phyloP scores from a whole-genome alignment of 2,329 filamentous ascomycete species.

The Xylariaceae sp. region DNA sequence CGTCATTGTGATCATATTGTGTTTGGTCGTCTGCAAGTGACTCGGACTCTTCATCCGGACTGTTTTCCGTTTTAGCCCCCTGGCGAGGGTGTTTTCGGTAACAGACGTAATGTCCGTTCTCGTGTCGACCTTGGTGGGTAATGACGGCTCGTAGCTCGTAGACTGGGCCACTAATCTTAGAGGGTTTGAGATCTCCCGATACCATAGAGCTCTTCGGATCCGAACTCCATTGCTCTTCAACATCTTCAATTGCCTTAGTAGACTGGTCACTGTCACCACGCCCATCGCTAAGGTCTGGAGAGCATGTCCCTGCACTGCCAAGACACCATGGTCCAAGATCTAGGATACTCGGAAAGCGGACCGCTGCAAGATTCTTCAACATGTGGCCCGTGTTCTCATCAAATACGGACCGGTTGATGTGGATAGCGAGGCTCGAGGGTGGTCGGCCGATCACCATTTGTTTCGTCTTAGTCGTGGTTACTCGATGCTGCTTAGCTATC shows the following conservation, averaged over 20 bases:
- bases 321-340: conserved; percentile 88
- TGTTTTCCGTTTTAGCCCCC: conserved; percentile 15
- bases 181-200: conserved; percentile 57
- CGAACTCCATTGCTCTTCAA: conserved; percentile 72
- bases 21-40: conserved; percentile 24
- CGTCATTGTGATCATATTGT: conserved; percentile 22
- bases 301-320: conserved; percentile 57
- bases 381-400: conserved; percentile 81
- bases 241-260: conserved; percentile 35
- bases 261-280: conserved; percentile 27
- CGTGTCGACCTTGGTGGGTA: conserved; percentile 88
- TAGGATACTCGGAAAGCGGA: conserved; percentile 76
- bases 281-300: too few species aligned
- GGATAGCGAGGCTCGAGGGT: conserved; percentile 80
- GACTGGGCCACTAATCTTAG: conserved; percentile 61
- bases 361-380: conserved; percentile 82
- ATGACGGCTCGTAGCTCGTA: conserved; percentile 86
- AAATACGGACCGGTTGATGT: conserved; percentile 92
- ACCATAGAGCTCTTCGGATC: conserved; percentile 78
- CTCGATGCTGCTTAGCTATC: conserved; percentile 70
- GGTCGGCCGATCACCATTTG: conserved; percentile 86
- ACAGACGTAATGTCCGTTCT: conserved; percentile 95
- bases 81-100: conserved; percentile 72
- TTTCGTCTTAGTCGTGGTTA: conserved; percentile 83
- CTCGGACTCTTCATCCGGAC: conserved; percentile 2